Percentiles rank a stretch among this genome's conserved stretches.
These are phyloP conservation scores for Suhomyces sp. DNA, from an alignment of 805 yeast genomes.

Conservation along the genomic window DNA sequence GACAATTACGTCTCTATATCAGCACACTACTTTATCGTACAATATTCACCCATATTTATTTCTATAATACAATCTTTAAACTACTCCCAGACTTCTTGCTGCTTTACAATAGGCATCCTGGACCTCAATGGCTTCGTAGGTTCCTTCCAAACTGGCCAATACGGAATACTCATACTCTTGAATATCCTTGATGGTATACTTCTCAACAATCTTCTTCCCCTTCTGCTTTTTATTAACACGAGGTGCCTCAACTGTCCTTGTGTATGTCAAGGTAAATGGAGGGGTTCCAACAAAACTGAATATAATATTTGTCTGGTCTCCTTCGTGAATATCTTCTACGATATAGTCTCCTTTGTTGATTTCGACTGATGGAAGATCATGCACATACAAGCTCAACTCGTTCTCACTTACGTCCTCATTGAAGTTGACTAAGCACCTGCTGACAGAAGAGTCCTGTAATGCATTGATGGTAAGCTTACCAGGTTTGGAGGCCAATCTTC, in stretches of 20 bases:
- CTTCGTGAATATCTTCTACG: constrained; percentile 86
- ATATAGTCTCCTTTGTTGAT: constrained; percentile 75
- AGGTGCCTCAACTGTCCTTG: constrained; percentile 57
- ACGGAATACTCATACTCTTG: constrained; percentile 67
- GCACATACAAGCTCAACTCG: constrained; percentile 32
- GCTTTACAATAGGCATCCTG: constrained; percentile 73
- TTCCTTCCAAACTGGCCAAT: constrained; percentile 83
- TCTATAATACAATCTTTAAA: constrained; percentile 4
- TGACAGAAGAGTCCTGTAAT: constrained; percentile 68
- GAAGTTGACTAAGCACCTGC: constrained; percentile 67
- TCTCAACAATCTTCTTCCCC: constrained; percentile 40
- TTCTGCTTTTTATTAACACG: constrained; percentile 24
- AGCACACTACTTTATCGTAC: no score
- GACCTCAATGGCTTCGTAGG: constrained; percentile 89
- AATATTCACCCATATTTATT: no score
- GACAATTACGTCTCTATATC: no score
- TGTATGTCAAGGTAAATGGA: constrained; percentile 85
- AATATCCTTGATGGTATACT: constrained; percentile 68
- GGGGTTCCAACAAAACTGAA: constrained; percentile 86
- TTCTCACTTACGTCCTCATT: constrained; percentile 37
- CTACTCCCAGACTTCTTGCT: constrained; percentile 9
- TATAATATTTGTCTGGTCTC: constrained; percentile 86
- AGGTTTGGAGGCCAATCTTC: constrained; percentile 75
- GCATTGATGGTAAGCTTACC: constrained; percentile 72
- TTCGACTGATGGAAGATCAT: constrained; percentile 70